Conservation (phyloP, 2,329 filamentous ascomycete genomes). For the Tolypocladium guangdongense region DNA sequence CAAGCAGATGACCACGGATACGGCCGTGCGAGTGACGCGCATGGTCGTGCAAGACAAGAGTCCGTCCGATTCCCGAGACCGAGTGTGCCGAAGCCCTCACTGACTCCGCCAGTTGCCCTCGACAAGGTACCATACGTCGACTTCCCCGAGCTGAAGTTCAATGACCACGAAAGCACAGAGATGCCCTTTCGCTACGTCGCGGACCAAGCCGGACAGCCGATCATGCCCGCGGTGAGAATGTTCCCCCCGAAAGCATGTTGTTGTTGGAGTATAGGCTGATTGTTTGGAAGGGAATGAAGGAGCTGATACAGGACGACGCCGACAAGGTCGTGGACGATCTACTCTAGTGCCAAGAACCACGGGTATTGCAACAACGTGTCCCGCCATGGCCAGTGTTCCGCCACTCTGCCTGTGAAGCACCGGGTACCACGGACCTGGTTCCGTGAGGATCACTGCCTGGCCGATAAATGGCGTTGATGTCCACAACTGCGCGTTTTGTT, state of each 20-base stretch:
- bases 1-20: constrained; percentile 97
- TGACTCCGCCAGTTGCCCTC: constrained; percentile 49
- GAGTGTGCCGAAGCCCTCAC: not conserved
- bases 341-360: constrained; percentile 37
- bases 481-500: not conserved
- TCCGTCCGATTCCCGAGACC: constrained; percentile 27
- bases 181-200: constrained; percentile 98
- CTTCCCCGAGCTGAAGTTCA: constrained; percentile 80
- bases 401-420: not conserved
- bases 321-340: constrained; percentile 87
- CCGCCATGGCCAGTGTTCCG: not conserved
- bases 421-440: too few species aligned
- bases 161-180: constrained; percentile 84
- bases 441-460: not conserved
- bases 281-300: constrained; percentile 69
- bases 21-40: constrained; percentile 85
- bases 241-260: not conserved
- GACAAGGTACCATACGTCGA: constrained; percentile 75
- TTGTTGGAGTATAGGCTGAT: constrained; percentile 11
- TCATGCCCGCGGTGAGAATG: constrained; percentile 75
- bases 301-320: constrained; percentile 84
- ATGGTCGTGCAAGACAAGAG: constrained; percentile 78
- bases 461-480: not conserved
- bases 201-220: constrained; percentile 60
- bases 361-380: not conserved